Evolutionary conservation across 2,329 filamentous ascomycete genomes (phyloP).

Genomic region (Aspergillus fumigatiaffinis): DNA sequence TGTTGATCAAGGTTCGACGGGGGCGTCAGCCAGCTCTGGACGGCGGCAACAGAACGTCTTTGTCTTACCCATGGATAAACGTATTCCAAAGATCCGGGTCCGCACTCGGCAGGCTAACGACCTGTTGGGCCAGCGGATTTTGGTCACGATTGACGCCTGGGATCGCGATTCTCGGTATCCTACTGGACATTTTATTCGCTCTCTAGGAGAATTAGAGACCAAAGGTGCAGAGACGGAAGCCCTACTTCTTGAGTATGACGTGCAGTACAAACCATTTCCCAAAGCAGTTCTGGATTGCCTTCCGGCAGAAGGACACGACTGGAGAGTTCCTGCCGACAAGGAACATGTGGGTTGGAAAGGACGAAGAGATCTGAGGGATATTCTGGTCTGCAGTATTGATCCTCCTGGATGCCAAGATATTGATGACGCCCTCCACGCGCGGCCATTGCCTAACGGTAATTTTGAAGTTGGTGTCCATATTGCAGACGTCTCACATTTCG

Average conservation of each 20-base stretch:
- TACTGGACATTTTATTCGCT: constrained; percentile 87
- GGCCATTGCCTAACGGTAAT: constrained; percentile 82
- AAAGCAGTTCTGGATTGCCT: constrained; percentile 93
- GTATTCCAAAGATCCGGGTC: constrained; percentile 91
- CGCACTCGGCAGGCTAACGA: constrained; percentile 86
- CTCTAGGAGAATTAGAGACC: constrained; percentile 86
- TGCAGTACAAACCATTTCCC: constrained; percentile 95
- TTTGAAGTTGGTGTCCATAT: constrained; percentile 97
- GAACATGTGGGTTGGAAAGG: constrained; percentile 85
- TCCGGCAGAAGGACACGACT: constrained; percentile 85
- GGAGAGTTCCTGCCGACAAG: constrained; percentile 77
- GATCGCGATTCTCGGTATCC: constrained; percentile 90
- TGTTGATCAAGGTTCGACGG: constrained; percentile 81
- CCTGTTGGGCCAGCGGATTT: constrained; percentile 81
- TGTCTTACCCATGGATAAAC: constrained; percentile 95
- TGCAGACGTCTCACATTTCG: constrained; percentile 98
- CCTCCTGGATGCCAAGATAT: constrained; percentile 96
- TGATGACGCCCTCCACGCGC: constrained; percentile 90
- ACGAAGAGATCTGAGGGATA: constrained; percentile 74
- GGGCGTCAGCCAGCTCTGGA: constrained; percentile 67
- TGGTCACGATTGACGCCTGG: constrained; percentile 95
- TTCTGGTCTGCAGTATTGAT: constrained; percentile 96
- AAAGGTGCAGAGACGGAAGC: constrained; percentile 98
- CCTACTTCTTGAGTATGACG: constrained; percentile 88
- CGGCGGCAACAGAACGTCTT: constrained; percentile 90